phyloP scores from a whole-genome alignment of 2,329 filamentous ascomycete species.

The Aspergillus proliferans region DNA sequence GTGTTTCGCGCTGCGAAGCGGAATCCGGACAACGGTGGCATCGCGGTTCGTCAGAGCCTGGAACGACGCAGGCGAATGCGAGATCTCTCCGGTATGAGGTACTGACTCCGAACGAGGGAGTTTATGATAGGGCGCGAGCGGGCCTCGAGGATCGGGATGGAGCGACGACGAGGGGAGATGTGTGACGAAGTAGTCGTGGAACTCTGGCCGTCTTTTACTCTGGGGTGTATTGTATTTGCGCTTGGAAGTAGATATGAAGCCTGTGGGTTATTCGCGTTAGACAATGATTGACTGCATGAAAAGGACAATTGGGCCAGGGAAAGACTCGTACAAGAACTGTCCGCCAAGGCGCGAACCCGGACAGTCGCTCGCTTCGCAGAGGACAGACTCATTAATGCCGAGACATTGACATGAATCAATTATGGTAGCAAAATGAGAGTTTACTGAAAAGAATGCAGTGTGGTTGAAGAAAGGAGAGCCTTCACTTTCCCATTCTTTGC shows the following conservation, averaged over 20 bases:
- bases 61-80: conserved; percentile 51
- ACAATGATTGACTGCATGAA: conserved; percentile 5
- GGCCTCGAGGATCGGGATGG: conserved; percentile 71
- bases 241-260: conserved; percentile 24
- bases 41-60: conserved; percentile 63
- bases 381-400: conserved; percentile 34
- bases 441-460: background rate
- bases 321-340: conserved; percentile 29
- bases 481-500: background rate
- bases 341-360: conserved; percentile 33
- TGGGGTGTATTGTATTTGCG: conserved; percentile 19
- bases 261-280: conserved; percentile 16
- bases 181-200: conserved; percentile 97
- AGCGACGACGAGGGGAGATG: conserved; percentile 89
- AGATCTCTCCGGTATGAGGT: conserved; percentile 57
- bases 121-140: conserved; percentile 67
- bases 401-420: conserved; percentile 14
- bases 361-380: conserved; percentile 35
- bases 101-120: conserved; percentile 78
- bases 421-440: background rate
- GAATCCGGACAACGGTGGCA: conserved; percentile 90
- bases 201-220: conserved; percentile 45
- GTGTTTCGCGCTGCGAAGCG: conserved; percentile 86
- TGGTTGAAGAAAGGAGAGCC: conserved; percentile 9
- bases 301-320: background rate